phyloP scores from a whole-genome alignment of 2,329 filamentous ascomycete genomes.

The Phaeosphaeriaceae sp. region DNA sequence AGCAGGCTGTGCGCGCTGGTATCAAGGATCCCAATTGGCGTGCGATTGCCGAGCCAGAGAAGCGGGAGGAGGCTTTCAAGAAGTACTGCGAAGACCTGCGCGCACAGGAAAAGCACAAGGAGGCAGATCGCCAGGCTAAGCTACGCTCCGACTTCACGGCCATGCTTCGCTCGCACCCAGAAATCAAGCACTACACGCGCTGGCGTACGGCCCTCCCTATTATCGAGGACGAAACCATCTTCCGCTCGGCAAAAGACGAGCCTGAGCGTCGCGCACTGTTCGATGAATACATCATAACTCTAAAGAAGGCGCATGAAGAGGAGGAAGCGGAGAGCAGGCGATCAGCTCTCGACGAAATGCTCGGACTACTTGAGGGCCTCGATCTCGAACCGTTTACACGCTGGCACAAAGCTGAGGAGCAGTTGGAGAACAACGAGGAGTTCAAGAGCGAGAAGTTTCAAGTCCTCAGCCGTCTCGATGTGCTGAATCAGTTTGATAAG shows the following conservation, averaged over 20 bases:
- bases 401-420: constrained; percentile 87
- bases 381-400: constrained; percentile 91
- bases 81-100: constrained; percentile 93
- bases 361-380: constrained; percentile 77
- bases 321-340: constrained; percentile 75
- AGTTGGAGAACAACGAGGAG: constrained; percentile 77
- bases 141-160: constrained; percentile 91
- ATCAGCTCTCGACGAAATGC: constrained; percentile 83
- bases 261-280: constrained; percentile 88
- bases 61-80: constrained; percentile 89
- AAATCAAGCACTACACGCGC: constrained; percentile 95
- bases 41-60: constrained; percentile 89
- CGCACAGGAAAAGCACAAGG: constrained; percentile 90
- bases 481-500: constrained; percentile 90
- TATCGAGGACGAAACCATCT: constrained; percentile 93
- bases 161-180: constrained; percentile 95
- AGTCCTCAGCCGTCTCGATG: constrained; percentile 83
- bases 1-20: constrained; percentile 82
- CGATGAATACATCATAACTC: constrained; percentile 86
- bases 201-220: constrained; percentile 97
- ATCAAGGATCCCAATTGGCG: constrained; percentile 93
- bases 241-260: constrained; percentile 88
- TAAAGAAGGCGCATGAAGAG: constrained; percentile 82
- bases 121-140: constrained; percentile 91
- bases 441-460: constrained; percentile 86